Conservation (phyloP, 306 rosid species). For the Gastrolobium bilobum region DNA sequence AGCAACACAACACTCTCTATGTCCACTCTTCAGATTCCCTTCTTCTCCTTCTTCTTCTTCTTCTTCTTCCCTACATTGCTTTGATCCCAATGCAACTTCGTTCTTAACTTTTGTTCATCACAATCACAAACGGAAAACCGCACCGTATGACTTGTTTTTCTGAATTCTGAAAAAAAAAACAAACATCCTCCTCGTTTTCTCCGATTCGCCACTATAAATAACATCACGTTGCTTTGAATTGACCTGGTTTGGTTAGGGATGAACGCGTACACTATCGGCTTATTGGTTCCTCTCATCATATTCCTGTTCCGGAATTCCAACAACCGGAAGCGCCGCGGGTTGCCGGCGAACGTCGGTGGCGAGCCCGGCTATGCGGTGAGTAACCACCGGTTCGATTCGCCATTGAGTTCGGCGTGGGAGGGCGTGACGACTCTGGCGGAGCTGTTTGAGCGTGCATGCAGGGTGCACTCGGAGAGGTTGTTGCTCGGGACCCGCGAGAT, state of each 20-base stretch:
- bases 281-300: slow-evolving; percentile 70
- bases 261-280: slow-evolving; percentile 73
- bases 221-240: background rate
- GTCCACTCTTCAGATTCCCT: background rate
- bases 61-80: background rate
- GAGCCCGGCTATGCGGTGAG: slow-evolving; percentile 74
- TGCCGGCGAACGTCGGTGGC: slow-evolving; percentile 72
- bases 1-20: background rate
- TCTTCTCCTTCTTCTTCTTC: background rate
- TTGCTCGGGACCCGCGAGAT: slow-evolving; percentile 86
- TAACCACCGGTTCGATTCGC: slow-evolving; percentile 60
- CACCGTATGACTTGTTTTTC: background rate
- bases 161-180: background rate
- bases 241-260: slow-evolving; percentile 47
- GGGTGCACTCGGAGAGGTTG: slow-evolving; percentile 51
- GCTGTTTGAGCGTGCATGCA: slow-evolving; percentile 81
- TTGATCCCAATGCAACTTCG: slow-evolving; percentile 4
- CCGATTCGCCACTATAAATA: background rate
- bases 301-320: slow-evolving; percentile 63
- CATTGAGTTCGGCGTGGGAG: slow-evolving; percentile 74
- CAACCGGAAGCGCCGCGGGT: slow-evolving; percentile 68
- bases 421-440: slow-evolving; percentile 84
- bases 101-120: background rate
- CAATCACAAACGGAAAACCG: background rate
- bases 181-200: background rate